A percentile compares a stretch with the other conserved stretches of the same genome.
Evolutionary conservation across 345 rosid genomes (phyloP).

Genomic region (Orychophragmus violaceus): DNA sequence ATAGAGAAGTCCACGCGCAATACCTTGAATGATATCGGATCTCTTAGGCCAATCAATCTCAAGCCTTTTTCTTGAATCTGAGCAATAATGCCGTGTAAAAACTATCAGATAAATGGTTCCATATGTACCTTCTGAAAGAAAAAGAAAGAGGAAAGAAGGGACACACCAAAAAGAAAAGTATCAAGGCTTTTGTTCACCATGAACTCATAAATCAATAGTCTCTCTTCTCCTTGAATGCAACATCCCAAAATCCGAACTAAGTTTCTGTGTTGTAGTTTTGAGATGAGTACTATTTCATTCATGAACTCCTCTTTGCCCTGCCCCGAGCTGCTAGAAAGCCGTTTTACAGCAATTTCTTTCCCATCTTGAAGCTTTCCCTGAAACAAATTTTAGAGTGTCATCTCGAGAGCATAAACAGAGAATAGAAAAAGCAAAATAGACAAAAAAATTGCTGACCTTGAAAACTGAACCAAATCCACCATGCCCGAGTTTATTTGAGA

Average conservation of each 20-base stretch:
- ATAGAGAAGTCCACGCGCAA: conserved; percentile 24
- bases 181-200: conserved; percentile 55
- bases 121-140: not conserved
- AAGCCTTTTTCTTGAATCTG: conserved; percentile 8
- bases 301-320: conserved; percentile 42
- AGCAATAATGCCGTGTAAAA: not conserved
- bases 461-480: conserved; percentile 33
- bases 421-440: not conserved
- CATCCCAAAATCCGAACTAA: conserved; percentile 47
- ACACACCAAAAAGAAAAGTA: conserved; percentile 39
- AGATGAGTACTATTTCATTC: conserved; percentile 32
- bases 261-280: conserved; percentile 62
- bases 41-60: conserved; percentile 17
- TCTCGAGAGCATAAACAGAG: not conserved
- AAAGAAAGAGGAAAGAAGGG: not conserved
- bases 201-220: conserved; percentile 48
- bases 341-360: conserved; percentile 41
- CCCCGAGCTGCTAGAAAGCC: conserved; percentile 38
- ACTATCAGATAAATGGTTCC: not conserved
- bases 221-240: conserved; percentile 40
- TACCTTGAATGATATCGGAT: conserved; percentile 6
- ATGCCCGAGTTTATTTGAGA: conserved; percentile 22
- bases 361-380: conserved; percentile 35
- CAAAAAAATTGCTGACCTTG: conserved; percentile 2
- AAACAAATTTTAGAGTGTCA: not conserved